Base-by-base conservation (phyloP, 2,329 filamentous ascomycete species). In the Hypoxylon sp. region DNA sequence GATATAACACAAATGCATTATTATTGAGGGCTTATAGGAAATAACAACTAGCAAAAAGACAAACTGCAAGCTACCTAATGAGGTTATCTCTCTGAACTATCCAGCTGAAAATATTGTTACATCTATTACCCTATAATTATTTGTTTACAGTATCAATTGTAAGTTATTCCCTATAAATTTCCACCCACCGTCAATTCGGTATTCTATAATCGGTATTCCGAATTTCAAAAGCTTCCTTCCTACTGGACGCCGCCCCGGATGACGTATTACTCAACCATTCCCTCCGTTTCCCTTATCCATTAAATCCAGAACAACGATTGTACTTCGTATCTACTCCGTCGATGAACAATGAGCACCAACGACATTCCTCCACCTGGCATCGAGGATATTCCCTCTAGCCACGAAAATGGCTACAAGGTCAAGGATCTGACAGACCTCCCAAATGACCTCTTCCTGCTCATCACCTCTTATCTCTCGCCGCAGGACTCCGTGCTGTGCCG, bases 371-470 rank as follows among this genome's bases (percentile, higher is more conserved):
- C 21, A n/a, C 6, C 29, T n/a, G 35, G 7, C 5, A 7, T 2
- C 23, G n/a, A 36, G 15, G 32, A 5, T 16, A 19, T 12, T 30
- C 26, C 8, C 29, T 9, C 2, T 8, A 37, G 26, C 9, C 6
- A 11, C 9, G 13, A 26, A 13, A 7, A 20, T 7, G 25, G 8
- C 11, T 15, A 23, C 31, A 44, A 51, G 3, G 23, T 37, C 23
- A 70, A 67, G 67, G 68, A 73, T 52, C 67, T 79, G 20, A 71
- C 69, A 7, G 67, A 74, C 11, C 71, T 87, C 27, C 82, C 83
- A n/a, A 75, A 76, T 59, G 81, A 84, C 42, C 64, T 87, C 35
- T 84, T 87, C 59, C 71, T 83, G 51, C 72, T 83, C 37, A 69
- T 87, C 44, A 51, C 80, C 25, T 69, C 62, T 2, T 65, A 78